A percentile compares a stretch with the other conserved stretches of the same genome.
Conservation (phyloP, 192 early-diverging fungal genomes). For the Lobosporangium transversale region DNA sequence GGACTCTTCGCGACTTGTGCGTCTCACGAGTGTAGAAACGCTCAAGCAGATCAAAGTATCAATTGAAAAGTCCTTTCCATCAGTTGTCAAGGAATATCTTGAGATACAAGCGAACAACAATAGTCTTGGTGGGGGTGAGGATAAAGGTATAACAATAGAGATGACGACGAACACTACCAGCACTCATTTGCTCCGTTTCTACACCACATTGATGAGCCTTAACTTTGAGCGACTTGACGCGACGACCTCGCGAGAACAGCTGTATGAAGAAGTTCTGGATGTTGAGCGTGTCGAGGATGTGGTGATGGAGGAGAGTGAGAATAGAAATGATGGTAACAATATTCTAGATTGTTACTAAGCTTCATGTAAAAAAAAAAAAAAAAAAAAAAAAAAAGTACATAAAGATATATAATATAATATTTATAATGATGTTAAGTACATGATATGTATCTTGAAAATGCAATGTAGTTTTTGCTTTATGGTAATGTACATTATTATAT, state of each 20-base stretch:
- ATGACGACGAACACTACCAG: not conserved
- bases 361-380: not conserved
- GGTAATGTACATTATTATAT: no score
- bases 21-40: slow-evolving; percentile 40
- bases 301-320: slow-evolving; percentile 54
- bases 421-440: not conserved
- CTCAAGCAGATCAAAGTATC: slow-evolving; percentile 27
- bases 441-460: no score
- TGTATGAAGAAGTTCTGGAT: slow-evolving; percentile 64
- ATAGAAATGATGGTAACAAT: slow-evolving; percentile 49
- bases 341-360: slow-evolving; percentile 51
- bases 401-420: not conserved
- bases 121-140: not conserved
- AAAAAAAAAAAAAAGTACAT: slow-evolving; percentile 3
- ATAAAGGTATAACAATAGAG: not conserved
- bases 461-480: no score
- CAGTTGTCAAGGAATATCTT: not conserved
- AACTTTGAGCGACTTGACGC: slow-evolving; percentile 57
- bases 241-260: slow-evolving; percentile 58
- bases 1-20: slow-evolving; percentile 42
- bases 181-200: slow-evolving; percentile 28
- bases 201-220: slow-evolving; percentile 31
- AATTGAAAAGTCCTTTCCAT: slow-evolving; percentile 16
- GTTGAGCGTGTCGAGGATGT: slow-evolving; percentile 54
- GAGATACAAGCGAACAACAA: not conserved